Evolutionary conservation across 192 early-diverging fungal genomes (phyloP).

Genomic region (Gigaspora rosea): DNA sequence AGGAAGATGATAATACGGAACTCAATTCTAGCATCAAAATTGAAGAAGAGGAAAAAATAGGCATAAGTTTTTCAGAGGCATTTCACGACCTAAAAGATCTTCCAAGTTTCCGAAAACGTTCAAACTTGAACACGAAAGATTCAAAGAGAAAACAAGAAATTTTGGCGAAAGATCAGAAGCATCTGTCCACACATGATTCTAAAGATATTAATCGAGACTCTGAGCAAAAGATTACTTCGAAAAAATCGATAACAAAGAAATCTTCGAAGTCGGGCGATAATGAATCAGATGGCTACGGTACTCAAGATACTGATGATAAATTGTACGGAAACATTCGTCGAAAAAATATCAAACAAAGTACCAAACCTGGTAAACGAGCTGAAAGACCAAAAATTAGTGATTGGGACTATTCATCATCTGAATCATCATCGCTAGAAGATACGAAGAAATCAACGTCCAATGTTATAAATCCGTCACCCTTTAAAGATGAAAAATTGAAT

Average conservation of each 20-base stretch:
- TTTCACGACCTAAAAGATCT: background rate
- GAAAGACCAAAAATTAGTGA: slow-evolving; percentile 15
- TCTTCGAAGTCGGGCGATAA: background rate
- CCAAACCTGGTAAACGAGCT: background rate
- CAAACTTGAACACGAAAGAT: background rate
- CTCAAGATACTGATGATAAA: background rate
- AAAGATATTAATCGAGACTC: no score
- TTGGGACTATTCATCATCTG: slow-evolving; percentile 19
- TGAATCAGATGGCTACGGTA: background rate
- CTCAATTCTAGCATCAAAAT: background rate
- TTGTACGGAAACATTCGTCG: background rate
- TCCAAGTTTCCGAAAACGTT: background rate
- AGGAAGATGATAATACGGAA: background rate
- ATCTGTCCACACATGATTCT: no score
- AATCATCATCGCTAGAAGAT: background rate
- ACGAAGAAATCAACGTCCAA: background rate
- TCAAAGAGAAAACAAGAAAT: background rate
- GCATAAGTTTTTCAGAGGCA: background rate
- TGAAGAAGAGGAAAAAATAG: background rate
- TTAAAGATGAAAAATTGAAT: background rate
- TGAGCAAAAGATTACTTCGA: no score
- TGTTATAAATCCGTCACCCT: background rate
- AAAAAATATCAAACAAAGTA: background rate
- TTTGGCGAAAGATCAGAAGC: no score
- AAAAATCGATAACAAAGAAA: no score